Evolutionary conservation across 2,329 filamentous ascomycete species (phyloP), one percentile per base, ranked within the genome.

Genomic region (Didymella lethalis): DNA sequence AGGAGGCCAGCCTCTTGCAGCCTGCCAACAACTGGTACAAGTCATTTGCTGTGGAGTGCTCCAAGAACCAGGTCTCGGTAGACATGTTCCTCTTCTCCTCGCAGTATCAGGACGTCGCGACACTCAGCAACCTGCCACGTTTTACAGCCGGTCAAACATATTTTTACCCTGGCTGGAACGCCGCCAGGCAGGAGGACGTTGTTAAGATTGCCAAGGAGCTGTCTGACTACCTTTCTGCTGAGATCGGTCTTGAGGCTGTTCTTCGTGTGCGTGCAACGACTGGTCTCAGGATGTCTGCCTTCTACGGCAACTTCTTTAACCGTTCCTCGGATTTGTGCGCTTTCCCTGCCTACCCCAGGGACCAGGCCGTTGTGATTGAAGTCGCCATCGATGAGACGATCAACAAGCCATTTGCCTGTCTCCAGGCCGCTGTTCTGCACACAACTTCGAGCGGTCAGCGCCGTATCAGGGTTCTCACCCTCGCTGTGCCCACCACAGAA

Each of bases 221-320:
- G 75, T 96, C 93, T 71, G 94, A 98, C 74, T 97, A 95, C 74
- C 82, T 99, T n/a, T 97, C 93, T 10, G 89, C 93, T 0, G 95
- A 99, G 78, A 97, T 99, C 73, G 95, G 94, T 0, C 81, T 99
- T 34, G 95, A 99, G 79, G 95, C 95, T 43, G 95, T 99, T 36
- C 88, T 99, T 55, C 90, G 95, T 75, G 95, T 99, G 38, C 90
- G 95, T 66, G 95, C 95, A 18, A 97, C 93, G 2, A 98, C 93
- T 25, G 95, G 95, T 51, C 81, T 99, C 59, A 88, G 95, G 53
- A 98, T 98, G 91, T 97, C 89, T 81, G 93, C 94, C 2, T 99
- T 99, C 80, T 99, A 98, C 78, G 95, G 95, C 67, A 99, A 99
- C 82, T 99, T 99, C 80, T 99, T 99, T 85, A 99, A 98, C 82